Evolutionary conservation across 192 early-diverging fungal genomes (phyloP).

Genomic region (Funneliformis geosporum): DNA sequence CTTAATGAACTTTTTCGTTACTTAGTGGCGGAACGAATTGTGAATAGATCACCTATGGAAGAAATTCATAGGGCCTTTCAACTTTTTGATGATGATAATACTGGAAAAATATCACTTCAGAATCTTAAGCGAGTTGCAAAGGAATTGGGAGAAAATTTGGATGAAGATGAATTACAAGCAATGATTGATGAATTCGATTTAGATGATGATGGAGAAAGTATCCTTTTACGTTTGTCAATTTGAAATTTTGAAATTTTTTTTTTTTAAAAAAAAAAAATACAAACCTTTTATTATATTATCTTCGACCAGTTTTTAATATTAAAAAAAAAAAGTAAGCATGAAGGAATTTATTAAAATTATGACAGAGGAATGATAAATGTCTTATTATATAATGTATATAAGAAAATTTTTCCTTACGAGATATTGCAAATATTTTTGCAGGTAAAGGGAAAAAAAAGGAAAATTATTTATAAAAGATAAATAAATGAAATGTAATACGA

Average conservation of each 20-base stretch:
- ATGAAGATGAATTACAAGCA: conserved; percentile 80
- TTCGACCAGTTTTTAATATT: too few relatives aligned
- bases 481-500: not conserved
- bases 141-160: conserved; percentile 79
- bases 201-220: conserved; percentile 83
- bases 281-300: not conserved
- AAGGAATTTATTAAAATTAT: conserved; percentile 84
- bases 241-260: too few relatives aligned
- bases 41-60: conserved; percentile 75
- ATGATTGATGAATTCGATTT: conserved; percentile 92
- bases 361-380: conserved; percentile 50
- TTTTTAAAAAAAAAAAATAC: not conserved
- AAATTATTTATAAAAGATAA: too few relatives aligned
- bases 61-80: conserved; percentile 82
- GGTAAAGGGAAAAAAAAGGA: not conserved
- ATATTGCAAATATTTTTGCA: not conserved
- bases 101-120: conserved; percentile 64
- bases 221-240: conserved; percentile 9
- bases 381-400: not conserved
- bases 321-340: conserved; percentile 64
- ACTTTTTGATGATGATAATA: conserved; percentile 71
- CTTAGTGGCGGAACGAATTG: conserved; percentile 56
- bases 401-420: not conserved
- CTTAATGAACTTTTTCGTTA: not conserved
- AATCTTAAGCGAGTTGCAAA: conserved; percentile 74